Evolutionary conservation across 2,329 filamentous ascomycete species (phyloP), one percentile per base, ranked within the genome.

Genomic region (Helotiales sp.): DNA sequence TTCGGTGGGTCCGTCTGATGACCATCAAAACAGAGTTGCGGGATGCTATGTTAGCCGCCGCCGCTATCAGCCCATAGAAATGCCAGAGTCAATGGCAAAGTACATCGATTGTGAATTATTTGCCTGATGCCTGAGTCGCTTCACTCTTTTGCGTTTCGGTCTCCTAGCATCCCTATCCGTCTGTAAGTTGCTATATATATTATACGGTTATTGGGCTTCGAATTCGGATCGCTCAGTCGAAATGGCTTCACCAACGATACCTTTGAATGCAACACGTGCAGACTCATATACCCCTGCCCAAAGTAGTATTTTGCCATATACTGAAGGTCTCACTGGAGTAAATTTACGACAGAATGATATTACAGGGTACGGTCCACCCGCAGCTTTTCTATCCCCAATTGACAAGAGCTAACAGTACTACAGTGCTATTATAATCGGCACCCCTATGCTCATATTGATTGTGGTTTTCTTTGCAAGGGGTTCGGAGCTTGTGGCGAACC

Each of bases 311-410:
- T 36, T 61, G 5, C 55, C 55, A 15, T 61, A 58, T 38, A 58
- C 55, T 27, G 48, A 61, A 46, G 59, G 59, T 7, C 42, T 61
- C 5, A 38, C 52, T 13, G 59, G 59, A 5, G 59, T 61, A 19
- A 55, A 61, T 25, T 36, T 61, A 33, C 54, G 48, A 55, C 55
- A 58, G 48, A 61, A 61, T 25, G 13, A 38, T 9, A 38, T 58
- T 9, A 53, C 49, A 1, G 58, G 59, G 59, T 61, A 31, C n/a
- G 38, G 22, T 24, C 29, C 31, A 3, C 10, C 31, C 27, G 34
- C 40, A 40, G 50, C 27, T 33, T 25, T 40, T 7, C 36, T 40
- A 19, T 22, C 36, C 9, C 12, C 17, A 6, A 40, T 19, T 40
- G 17, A 40, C n/a, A 5, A 3, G 19, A 10, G 25, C 9, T 4